Base-by-base conservation (phyloP, 345 rosid species). In the Alliaria petiolata region DNA sequence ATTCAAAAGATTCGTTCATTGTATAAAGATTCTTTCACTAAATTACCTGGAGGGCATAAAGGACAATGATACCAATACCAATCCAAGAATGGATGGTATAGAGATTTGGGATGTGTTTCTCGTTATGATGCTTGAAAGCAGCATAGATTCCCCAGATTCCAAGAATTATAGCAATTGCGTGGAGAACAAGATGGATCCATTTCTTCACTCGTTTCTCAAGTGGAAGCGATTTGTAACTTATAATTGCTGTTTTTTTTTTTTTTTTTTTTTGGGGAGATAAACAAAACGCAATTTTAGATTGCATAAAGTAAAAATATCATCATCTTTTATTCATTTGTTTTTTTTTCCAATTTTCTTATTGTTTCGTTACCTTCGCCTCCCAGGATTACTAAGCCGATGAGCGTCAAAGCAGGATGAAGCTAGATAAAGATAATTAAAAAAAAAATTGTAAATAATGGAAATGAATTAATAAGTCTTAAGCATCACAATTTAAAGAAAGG, bases 11-110 rank as follows among this genome's bases (percentile, higher is more conserved):
- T 11, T 44, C 20, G 4, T 64, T 64, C 69, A 34, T 67, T 26
- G n/a, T 33, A 4, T 13, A 31, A 44, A 31, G 11, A 8, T 33
- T 30, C 1, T 55, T 13, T n/a, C n/a, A 5, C 33, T 33, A 9
- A 8, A 38, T 40, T 76, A 90, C 98, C 93, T 93, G 98, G 62
- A 91, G 68, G 20, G 69, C 83, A 43, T 91, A 91, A 22, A 93
- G 89, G 36, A 63, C 73, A 71, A 91, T 91, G 74, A 91, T 43
- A 6, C 71, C 71, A 8, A 90, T 87, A 14, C 97, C 95, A 50
- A 89, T 76, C 97, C 98, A 93, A 61, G 98, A 91, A 76, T 93
- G 97, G 60, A 93, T 66, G 70, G 95, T 93, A 67, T 93, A 91
- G 49, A 93, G 89, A 80, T 91, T 86, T 71, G 73, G 85, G 47